Evolutionary conservation across 257 asterid species (phyloP).

Genomic region (Solanum phureja): DNA sequence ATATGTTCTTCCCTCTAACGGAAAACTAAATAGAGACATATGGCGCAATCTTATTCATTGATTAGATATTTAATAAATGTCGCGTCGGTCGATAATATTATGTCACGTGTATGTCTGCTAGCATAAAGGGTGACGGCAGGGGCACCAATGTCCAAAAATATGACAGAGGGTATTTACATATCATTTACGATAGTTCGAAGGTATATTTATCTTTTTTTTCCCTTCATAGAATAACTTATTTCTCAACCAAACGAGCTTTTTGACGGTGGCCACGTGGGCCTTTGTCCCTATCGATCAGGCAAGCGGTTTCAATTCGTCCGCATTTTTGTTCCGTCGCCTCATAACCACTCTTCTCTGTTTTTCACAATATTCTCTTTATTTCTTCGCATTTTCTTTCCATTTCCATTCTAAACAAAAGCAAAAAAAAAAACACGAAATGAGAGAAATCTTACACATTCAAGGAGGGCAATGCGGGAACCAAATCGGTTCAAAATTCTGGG

Average conservation of each 20-base stretch:
- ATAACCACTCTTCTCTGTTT: not conserved
- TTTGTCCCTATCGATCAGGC: not conserved
- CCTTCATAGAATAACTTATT: not conserved
- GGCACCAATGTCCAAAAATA: not conserved
- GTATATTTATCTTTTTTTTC: no score
- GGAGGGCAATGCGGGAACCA: slow-evolving; percentile 7
- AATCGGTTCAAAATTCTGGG: slow-evolving; percentile 8
- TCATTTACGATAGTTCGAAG: accelerated
- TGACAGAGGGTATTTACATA: not conserved
- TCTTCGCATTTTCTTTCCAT: not conserved
- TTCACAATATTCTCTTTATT: not conserved
- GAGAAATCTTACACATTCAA: slow-evolving; percentile 7
- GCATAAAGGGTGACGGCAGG: no score
- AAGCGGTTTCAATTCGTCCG: not conserved
- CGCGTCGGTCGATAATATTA: no score
- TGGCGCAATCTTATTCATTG: not conserved
- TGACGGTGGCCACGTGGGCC: not conserved
- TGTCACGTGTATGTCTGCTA: no score
- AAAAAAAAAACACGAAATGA: not conserved
- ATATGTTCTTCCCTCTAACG: no score
- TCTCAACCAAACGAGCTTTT: not conserved
- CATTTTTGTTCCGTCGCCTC: not conserved
- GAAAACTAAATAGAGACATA: no score
- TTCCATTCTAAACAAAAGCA: not conserved
- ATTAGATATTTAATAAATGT: no score